These are phyloP conservation scores for Puccinia triticina DNA, from an alignment of 1,284 basidiomycete species.

Conservation along the genomic window DNA sequence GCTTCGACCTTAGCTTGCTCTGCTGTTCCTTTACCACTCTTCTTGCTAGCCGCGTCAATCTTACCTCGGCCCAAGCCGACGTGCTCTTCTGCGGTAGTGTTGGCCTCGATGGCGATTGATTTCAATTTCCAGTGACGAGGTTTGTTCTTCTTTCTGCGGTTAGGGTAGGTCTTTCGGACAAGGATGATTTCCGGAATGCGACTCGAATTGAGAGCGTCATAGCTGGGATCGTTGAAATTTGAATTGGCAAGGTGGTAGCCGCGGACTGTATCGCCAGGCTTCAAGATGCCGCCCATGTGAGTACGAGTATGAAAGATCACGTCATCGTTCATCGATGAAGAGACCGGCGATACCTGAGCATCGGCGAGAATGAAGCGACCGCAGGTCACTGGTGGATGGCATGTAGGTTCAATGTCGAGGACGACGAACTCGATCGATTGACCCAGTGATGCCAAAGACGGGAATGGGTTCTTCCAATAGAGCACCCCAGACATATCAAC, in stretches of 20 bases:
- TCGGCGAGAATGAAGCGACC: conserved; percentile 76
- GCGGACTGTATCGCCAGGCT: conserved; percentile 89
- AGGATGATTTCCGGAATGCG: conserved; percentile 89
- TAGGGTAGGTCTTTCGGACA: conserved; percentile 93
- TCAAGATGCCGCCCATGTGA: conserved; percentile 89
- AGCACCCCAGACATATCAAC: conserved; percentile 78
- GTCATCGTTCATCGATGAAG: conserved; percentile 71
- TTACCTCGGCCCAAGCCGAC: conserved; percentile 68
- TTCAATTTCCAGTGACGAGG: conserved; percentile 84
- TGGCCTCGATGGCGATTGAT: conserved; percentile 88
- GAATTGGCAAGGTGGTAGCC: conserved; percentile 85
- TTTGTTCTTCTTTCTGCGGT: conserved; percentile 86
- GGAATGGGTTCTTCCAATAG: conserved; percentile 90
- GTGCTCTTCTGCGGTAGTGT: conserved; percentile 63
- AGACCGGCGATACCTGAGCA: conserved; percentile 85
- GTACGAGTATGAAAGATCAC: conserved; percentile 95
- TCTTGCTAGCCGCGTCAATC: conserved; percentile 55
- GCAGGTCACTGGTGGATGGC: conserved; percentile 64
- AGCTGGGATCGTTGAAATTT: conserved; percentile 91
- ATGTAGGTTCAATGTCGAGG: conserved; percentile 79
- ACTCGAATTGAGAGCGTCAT: conserved; percentile 69
- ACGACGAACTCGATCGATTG: conserved; percentile 94
- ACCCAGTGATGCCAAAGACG: conserved; percentile 75
- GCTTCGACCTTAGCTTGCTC: conserved; percentile 92
- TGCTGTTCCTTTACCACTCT: conserved; percentile 60